These are phyloP conservation scores for Apiospora malaysiana DNA, from an alignment of 2,329 filamentous ascomycete species.

Conservation along the genomic window DNA sequence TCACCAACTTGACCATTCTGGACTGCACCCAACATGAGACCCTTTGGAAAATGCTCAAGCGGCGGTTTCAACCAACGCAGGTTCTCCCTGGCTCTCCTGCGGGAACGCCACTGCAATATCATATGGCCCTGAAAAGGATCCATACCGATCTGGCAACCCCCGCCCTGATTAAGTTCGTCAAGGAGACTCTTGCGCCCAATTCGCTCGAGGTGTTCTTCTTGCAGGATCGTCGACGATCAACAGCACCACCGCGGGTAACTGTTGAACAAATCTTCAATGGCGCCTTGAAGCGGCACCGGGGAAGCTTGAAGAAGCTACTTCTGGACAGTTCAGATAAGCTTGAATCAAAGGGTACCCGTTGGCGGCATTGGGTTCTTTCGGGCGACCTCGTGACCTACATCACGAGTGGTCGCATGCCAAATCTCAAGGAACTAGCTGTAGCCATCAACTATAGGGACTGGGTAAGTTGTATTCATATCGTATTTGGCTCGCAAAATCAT, in stretches of 20 bases:
- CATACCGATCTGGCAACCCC: constrained; percentile 76
- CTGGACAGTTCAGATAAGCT: constrained; percentile 71
- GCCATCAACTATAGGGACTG: constrained; percentile 78
- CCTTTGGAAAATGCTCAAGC: constrained; percentile 75
- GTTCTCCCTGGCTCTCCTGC: constrained; percentile 38
- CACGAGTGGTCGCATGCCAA: constrained; percentile 77
- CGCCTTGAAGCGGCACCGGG: constrained; percentile 71
- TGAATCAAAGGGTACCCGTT: constrained; percentile 51
- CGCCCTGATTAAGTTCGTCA: constrained; percentile 74
- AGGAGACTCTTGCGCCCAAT: constrained; percentile 78
- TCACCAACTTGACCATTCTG: constrained; percentile 76
- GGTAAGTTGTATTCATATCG: constrained; percentile 57
- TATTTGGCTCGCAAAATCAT: neutral
- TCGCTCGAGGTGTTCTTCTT: constrained; percentile 80
- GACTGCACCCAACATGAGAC: constrained; percentile 75
- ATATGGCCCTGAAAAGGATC: constrained; percentile 72
- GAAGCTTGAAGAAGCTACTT: constrained; percentile 74
- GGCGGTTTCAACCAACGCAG: constrained; percentile 59
- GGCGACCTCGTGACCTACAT: constrained; percentile 74
- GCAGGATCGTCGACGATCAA: constrained; percentile 65
- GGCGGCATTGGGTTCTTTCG: constrained; percentile 74
- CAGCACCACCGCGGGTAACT: constrained; percentile 57
- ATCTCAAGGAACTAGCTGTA: constrained; percentile 73
- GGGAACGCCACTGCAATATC: constrained; percentile 55
- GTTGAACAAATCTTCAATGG: constrained; percentile 75